Evolutionary conservation across 352 stramenopile species (phyloP).

Genomic region (Globisporangium solare): DNA sequence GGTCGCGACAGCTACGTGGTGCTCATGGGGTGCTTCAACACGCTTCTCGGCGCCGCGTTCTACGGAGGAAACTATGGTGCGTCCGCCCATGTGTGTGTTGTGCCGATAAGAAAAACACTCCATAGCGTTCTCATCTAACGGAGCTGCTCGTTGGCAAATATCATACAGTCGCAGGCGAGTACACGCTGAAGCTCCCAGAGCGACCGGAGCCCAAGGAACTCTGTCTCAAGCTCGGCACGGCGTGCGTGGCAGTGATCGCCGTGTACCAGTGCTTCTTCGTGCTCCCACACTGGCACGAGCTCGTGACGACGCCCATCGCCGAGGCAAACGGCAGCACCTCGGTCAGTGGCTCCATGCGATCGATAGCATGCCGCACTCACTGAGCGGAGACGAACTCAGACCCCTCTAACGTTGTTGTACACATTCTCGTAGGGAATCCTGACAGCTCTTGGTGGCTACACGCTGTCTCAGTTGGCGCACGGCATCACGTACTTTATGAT

Average conservation of each 20-base stretch:
- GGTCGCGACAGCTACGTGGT: conserved; percentile 64
- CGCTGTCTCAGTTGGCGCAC: conserved; percentile 75
- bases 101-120: too few species aligned
- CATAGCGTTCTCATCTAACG: too few species aligned
- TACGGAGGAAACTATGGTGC: conserved; percentile 81
- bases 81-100: too few species aligned
- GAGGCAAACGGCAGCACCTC: conserved; percentile 61
- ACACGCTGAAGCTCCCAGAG: conserved; percentile 75
- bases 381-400: background rate
- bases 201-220: conserved; percentile 67
- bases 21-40: conserved; percentile 84
- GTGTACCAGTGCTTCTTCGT: conserved; percentile 82
- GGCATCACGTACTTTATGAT: conserved; percentile 85
- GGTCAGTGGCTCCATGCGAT: conserved; percentile 13
- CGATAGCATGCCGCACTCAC: background rate
- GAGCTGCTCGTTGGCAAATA: background rate
- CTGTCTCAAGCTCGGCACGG: conserved; percentile 73
- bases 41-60: conserved; percentile 72
- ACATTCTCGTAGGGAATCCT: conserved; percentile 35
- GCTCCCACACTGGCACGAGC: conserved; percentile 63
- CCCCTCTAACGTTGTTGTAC: background rate
- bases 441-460: conserved; percentile 59
- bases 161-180: conserved; percentile 62
- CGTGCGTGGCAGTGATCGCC: conserved; percentile 69
- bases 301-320: conserved; percentile 74